Conservation (phyloP, 768 basidiomycete genomes). For the Tulasnella sp. region DNA sequence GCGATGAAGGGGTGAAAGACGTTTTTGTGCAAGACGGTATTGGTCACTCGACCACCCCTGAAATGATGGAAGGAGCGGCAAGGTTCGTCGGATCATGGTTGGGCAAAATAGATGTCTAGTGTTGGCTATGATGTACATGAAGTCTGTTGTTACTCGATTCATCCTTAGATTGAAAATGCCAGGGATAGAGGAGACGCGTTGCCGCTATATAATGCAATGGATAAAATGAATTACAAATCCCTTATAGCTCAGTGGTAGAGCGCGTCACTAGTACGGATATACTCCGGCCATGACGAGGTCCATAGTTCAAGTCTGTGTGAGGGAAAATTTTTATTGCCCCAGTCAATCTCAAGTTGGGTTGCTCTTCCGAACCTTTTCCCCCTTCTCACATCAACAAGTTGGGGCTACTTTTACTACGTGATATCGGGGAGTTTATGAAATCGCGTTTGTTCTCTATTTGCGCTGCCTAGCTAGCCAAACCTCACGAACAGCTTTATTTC, state of each 20-base stretch:
- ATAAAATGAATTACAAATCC: background rate
- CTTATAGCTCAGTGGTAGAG: constrained; percentile 49
- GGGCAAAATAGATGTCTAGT: background rate
- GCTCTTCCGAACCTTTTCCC: background rate
- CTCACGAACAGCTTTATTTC: too few relatives aligned
- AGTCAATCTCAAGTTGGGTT: too few relatives aligned
- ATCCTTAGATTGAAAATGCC: too few relatives aligned
- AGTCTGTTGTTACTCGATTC: background rate
- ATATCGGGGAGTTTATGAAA: too few relatives aligned
- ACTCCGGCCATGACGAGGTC: constrained; percentile 29
- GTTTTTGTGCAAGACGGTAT: constrained; percentile 57
- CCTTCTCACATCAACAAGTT: background rate
- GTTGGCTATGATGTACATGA: background rate
- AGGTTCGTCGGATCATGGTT: constrained; percentile 41
- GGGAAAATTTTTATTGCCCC: background rate
- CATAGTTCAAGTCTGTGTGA: constrained; percentile 32
- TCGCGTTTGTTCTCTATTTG: too few relatives aligned
- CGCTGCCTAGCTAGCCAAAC: too few relatives aligned
- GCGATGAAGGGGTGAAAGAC: constrained; percentile 58
- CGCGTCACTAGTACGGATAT: constrained; percentile 46
- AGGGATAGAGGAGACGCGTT: too few relatives aligned
- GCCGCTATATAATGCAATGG: too few relatives aligned
- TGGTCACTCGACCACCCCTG: constrained; percentile 64
- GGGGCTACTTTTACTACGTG: too few relatives aligned
- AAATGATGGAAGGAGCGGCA: constrained; percentile 57